Evolutionary conservation across 352 stramenopile species (phyloP), one percentile per base, ranked within the genome.

Genomic region (Aphanomyces invadans): DNA sequence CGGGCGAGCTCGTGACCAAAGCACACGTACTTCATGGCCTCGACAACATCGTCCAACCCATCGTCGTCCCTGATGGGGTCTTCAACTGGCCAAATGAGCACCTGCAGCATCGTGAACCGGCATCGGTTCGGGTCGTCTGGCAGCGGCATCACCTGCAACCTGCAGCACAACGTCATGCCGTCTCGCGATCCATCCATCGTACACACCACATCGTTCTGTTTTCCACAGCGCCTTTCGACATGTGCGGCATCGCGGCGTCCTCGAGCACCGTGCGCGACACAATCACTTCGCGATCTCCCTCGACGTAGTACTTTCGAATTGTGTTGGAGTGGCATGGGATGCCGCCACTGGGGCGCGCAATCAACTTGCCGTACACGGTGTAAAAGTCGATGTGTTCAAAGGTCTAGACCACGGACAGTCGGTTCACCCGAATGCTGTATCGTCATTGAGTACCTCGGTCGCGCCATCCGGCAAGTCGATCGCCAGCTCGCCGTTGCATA

Each of bases 291-390:
- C 54, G 29, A 23, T 45, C 15, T 12, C 26, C 17, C 29, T 62
- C 54, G 4, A 17, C 12, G 32, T 62, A 62, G 19, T 48, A 36
- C 54, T 62, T 62, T 12, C 25, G 25, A n/a, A 62, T 62, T 19
- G 36, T 62, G 54, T 62, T 62, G 28, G 54, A 31, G 32, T 62
- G 54, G 19, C 28, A 26, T 11, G 26, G 4, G 1, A 36, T 5
- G n/a, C n/a, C n/a, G 25, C 31, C 59, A 11, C 11, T 42, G 2
- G 7, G 19, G 4, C 5, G 23, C 12, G 28, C 11, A 9, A n/a
- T 9, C 12, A 44, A 46, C 21, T 4, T 21, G 17, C 33, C 19
- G 54, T 62, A 62, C 15, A 62, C 54, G 4, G 54, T 62, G 17
- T 62, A 31, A 5, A n/a, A 10, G 54, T 62, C 54, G 21, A 62